These are phyloP conservation scores for Lipomyces sp. DNA, from an alignment of 805 yeast species.

Conservation along the genomic window DNA sequence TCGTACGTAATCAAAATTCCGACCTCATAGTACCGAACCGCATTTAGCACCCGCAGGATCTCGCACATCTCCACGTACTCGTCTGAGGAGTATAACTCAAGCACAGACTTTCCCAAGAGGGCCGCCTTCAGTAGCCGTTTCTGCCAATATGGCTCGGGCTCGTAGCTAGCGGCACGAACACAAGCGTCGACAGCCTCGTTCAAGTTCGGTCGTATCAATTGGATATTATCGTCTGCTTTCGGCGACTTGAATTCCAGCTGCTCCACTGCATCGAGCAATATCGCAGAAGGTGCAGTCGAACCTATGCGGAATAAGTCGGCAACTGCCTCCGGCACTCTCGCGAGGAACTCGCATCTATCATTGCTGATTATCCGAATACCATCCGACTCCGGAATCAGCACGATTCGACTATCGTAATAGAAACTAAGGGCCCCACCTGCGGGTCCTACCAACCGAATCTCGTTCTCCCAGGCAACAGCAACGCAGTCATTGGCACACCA, in stretches of 20 bases:
- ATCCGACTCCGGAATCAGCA: constrained; percentile 60
- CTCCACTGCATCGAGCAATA: constrained; percentile 73
- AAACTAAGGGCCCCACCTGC: constrained; percentile 43
- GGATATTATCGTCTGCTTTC: constrained; percentile 73
- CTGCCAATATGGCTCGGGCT: constrained; percentile 75
- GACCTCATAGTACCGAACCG: constrained; percentile 58
- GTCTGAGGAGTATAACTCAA: constrained; percentile 55
- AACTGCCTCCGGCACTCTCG: constrained; percentile 57
- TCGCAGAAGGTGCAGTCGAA: constrained; percentile 76
- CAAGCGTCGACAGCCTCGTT: constrained; percentile 65
- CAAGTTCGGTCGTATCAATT: constrained; percentile 51
- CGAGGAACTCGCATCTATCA: constrained; percentile 56
- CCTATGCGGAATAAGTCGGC: constrained; percentile 74
- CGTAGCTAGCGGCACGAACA: constrained; percentile 70
- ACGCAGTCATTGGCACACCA: constrained; percentile 92
- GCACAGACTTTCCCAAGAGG: constrained; percentile 71
- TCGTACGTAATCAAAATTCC: constrained; percentile 64
- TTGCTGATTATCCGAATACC: constrained; percentile 67
- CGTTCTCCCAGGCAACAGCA: constrained; percentile 56
- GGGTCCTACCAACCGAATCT: constrained; percentile 69
- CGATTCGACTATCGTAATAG: constrained; percentile 36
- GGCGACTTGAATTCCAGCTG: constrained; percentile 67
- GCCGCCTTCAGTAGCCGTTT: constrained; percentile 77
- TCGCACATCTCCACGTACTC: constrained; percentile 62
- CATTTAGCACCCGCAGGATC: constrained; percentile 63